Evolutionary conservation across 768 basidiomycete genomes (phyloP), one percentile per base, ranked within the genome.

Genomic region (Suillus sp.): DNA sequence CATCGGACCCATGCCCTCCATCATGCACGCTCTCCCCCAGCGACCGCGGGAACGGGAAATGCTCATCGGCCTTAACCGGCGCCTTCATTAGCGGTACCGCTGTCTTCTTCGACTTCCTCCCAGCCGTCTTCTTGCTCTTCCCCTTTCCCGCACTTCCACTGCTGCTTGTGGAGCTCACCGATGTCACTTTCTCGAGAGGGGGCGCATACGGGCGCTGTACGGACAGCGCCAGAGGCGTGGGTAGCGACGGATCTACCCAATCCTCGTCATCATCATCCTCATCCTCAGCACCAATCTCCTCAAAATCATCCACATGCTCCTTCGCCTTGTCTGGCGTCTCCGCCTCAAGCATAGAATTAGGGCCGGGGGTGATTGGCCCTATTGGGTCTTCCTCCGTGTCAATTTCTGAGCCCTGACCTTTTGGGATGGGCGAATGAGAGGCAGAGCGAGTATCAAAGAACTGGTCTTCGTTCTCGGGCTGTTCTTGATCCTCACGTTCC

Each of bases 331-430:
- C 48, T 51, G 56, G 1, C 53, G 67, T 67, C 13, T 72, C 68
- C 25, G 70, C 69, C 59, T 69, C 73, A 35, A 71, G 70, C 56
- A 57, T 64, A 48, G 71, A 74, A 48, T 77, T 79, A 5, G 86
- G 85, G 9, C 88, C 84, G 34, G 89, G 90, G 0, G 90, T 90
- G 45, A 91, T 80, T 6, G 90, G 90, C 18, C 85, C 88, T 2
- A 88, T 81, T 0, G 85, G 83, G 59, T 91, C 89, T 47, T 91
- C 90, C 69, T 91, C 90, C 30, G 88, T 89, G 57, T 90, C 88
- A 1, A 78, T 80, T 62, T 89, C 87, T 30, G 83, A 83, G 54
- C 81, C 82, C 65, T 81, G 81, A 37, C 75, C 72, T 50, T 77
- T 76, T 0, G 70, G 69, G 67, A 80, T 81, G 22, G 81, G 81